Conservation (phyloP, 345 rosid genomes). For the Isatis tinctoria region DNA sequence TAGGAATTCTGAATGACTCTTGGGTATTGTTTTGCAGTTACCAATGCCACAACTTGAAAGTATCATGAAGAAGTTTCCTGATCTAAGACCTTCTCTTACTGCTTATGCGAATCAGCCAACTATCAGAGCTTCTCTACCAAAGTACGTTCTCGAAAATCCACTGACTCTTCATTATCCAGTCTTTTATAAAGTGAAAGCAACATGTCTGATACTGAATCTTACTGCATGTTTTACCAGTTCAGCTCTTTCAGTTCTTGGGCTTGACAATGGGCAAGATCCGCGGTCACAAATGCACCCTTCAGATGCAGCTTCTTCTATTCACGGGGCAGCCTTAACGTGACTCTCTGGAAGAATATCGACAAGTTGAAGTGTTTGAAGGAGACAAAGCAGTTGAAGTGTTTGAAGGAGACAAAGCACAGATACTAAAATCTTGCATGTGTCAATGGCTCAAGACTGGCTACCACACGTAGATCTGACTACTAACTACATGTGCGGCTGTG, state of each 20-base stretch:
- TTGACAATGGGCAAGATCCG: constrained; percentile 43
- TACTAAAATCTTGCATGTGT: constrained; percentile 1
- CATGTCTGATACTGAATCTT: not conserved
- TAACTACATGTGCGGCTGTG: constrained; percentile 18
- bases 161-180: not conserved
- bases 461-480: constrained; percentile 25
- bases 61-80: constrained; percentile 66
- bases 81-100: constrained; percentile 67
- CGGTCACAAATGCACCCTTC: constrained; percentile 54
- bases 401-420: constrained; percentile 21
- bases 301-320: constrained; percentile 55
- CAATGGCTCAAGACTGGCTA: constrained; percentile 18
- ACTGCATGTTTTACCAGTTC: constrained; percentile 48
- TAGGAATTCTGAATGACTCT: constrained; percentile 1
- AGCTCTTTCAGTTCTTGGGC: constrained; percentile 68
- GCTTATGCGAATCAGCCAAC: constrained; percentile 68
- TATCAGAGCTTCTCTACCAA: constrained; percentile 57
- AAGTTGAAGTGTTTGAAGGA: constrained; percentile 12
- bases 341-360: not conserved
- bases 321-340: constrained; percentile 53
- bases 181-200: not conserved
- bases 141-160: constrained; percentile 39
- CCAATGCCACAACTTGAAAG: constrained; percentile 82
- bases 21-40: constrained; percentile 49
- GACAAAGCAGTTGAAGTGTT: constrained; percentile 15